Evolutionary conservation across 306 rosid species (phyloP), one percentile per base, ranked within the genome.

Genomic region (Pterocarpus santalinus): DNA sequence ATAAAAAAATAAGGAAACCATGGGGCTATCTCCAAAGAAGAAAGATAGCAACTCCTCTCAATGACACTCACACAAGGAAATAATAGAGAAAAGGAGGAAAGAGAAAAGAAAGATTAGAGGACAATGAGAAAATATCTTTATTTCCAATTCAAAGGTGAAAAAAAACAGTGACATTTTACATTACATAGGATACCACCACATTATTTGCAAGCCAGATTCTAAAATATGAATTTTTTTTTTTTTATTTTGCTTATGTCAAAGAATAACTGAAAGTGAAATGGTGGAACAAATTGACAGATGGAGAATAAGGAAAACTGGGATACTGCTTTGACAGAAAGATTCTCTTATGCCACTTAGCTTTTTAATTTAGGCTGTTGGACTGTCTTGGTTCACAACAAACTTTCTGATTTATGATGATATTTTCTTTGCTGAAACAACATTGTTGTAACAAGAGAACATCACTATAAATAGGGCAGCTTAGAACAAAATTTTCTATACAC

Each of bases 391-490:
- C 74, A 82, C 5, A 22, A 47, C 57, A 36, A 53, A 33, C 12
- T 51, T 4, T 44, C 10, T 28, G 13, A 0, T 12, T 39, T 47
- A 38, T 22, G 16, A 69, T 22, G 67, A 64, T 38, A 51, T 9
- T 32, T 67, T 5, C 43, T 57, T 41, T 62, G 76, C 5, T 14
- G 38, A 68, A 56, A 68, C 72, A 58, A 66, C 39, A 32, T 11
- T 28, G 8, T 46, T 75, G 55, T 35, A 44, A 16, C 16, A 60
- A 35, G 53, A 71, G 57, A 46, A 64, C 3, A 33, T 46, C 15
- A 61, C 65, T 77, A 83, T 71, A 83, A 71, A 83, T 83, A 83
- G 22, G 10, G 30, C 36, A 71, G 13, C 56, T 16, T 43, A 43
- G 16, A 22, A 22, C 64, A 52, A 44, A 43, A 28, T 7, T 71